These are phyloP conservation scores for Lactarius vividus DNA, from an alignment of 768 basidiomycete species.

Conservation along the genomic window DNA sequence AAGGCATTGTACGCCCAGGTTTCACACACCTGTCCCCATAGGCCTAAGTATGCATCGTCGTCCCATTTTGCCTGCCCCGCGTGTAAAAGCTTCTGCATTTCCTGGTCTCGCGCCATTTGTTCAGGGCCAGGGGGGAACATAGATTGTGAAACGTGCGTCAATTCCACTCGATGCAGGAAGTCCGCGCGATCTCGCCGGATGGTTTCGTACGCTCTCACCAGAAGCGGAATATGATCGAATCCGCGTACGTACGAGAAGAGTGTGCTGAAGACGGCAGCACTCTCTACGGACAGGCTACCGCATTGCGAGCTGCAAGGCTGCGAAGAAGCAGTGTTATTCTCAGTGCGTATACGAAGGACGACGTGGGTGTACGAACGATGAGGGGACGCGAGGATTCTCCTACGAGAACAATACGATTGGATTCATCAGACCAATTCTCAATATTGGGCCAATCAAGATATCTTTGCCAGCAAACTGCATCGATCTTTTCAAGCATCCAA, in stretches of 20 bases:
- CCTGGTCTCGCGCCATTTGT: conserved; percentile 11
- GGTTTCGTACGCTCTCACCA: conserved; percentile 21
- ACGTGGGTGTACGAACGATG: conserved; percentile 12
- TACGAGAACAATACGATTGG: conserved; percentile 20
- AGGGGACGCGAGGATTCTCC: conserved; percentile 26
- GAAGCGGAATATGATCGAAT: conserved; percentile 19
- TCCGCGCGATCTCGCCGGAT: conserved; percentile 18
- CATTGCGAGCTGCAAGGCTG: conserved; percentile 24
- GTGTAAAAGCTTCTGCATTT: conserved; percentile 4
- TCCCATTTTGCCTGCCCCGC: conserved; percentile 15
- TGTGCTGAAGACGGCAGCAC: conserved; percentile 17
- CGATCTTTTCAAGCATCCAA: conserved; percentile 14
- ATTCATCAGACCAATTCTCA: conserved; percentile 28
- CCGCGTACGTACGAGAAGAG: conserved; percentile 23
- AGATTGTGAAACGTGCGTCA: neutral
- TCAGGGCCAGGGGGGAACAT: conserved; percentile 26
- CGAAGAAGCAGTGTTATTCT: neutral
- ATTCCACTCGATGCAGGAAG: conserved; percentile 16
- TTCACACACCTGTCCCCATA: conserved; percentile 23
- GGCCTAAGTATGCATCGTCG: conserved; percentile 18
- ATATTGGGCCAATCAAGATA: conserved; percentile 20
- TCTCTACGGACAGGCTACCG: conserved; percentile 22
- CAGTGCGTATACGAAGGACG: neutral
- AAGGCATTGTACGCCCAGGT: conserved; percentile 27
- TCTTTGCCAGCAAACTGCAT: conserved; percentile 16